These are phyloP conservation scores for Thelephora terrestris DNA, from an alignment of 1,284 basidiomycete species.

Conservation along the genomic window DNA sequence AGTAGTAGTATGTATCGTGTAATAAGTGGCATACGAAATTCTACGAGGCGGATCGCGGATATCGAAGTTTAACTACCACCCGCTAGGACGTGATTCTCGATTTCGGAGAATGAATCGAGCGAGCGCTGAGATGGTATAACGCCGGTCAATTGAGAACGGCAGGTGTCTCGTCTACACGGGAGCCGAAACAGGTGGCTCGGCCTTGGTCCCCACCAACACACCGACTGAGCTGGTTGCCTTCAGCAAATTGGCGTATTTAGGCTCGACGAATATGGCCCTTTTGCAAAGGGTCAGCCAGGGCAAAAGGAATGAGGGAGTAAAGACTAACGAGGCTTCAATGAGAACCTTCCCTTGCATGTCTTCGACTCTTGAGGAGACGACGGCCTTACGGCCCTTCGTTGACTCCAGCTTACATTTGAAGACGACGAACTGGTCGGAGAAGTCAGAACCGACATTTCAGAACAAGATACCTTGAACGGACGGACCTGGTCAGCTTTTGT, in stretches of 20 bases:
- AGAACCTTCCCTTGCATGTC: constrained; percentile 70
- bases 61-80: too few relatives aligned
- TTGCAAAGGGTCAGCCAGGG: neutral
- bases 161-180: too few relatives aligned
- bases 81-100: too few relatives aligned
- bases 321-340: constrained; percentile 67
- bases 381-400: constrained; percentile 66
- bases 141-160: too few relatives aligned
- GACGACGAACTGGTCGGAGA: constrained; percentile 49
- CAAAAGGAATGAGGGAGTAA: neutral
- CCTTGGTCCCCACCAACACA: neutral
- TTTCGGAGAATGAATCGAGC: too few relatives aligned
- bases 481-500: constrained; percentile 76
- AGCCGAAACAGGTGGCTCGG: neutral
- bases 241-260: constrained; percentile 48
- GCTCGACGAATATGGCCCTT: constrained; percentile 54
- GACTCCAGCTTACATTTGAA: constrained; percentile 57
- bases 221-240: constrained; percentile 12
- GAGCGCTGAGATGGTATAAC: too few relatives aligned
- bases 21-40: too few relatives aligned
- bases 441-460: constrained; percentile 5
- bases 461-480: constrained; percentile 8
- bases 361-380: constrained; percentile 65
- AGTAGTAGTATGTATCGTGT: too few relatives aligned
- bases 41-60: too few relatives aligned